A percentile compares a stretch with the other conserved stretches of the same genome.
Conservation (phyloP, 176 grass and related monocot species). For the Phoenix dactylifera region DNA sequence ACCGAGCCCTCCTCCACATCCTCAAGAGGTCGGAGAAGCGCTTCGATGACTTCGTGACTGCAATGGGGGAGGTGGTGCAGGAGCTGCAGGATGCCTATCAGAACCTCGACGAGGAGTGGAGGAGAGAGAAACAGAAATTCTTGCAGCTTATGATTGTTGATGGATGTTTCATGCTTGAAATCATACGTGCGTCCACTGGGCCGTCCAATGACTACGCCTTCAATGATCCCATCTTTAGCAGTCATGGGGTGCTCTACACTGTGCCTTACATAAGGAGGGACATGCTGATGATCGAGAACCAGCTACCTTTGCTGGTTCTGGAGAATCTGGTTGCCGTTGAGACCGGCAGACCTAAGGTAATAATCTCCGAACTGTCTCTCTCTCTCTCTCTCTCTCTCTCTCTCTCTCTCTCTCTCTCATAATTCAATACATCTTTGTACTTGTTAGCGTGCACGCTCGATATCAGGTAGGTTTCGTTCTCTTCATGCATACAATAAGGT, state of each 20-base stretch:
- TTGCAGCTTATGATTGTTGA: constrained; percentile 71
- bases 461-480: too few relatives aligned
- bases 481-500: too few relatives aligned
- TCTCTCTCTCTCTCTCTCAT: too few relatives aligned
- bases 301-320: constrained; percentile 27
- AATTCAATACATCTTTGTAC: too few relatives aligned
- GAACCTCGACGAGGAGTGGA: constrained; percentile 31
- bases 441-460: too few relatives aligned
- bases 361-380: neutral
- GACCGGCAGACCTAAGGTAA: neutral
- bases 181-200: constrained; percentile 23
- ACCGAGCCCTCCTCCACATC: constrained; percentile 46
- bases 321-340: constrained; percentile 2
- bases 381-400: neutral
- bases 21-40: constrained; percentile 28
- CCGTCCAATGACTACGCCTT: constrained; percentile 29
- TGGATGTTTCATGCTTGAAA: constrained; percentile 74
- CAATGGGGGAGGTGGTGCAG: constrained; percentile 24
- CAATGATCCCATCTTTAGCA: constrained; percentile 21
- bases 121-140: constrained; percentile 26
- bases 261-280: constrained; percentile 20
- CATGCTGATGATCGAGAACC: constrained; percentile 34
- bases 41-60: constrained; percentile 28
- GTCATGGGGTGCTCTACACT: neutral
- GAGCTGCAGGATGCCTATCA: constrained; percentile 46